Evolutionary conservation across 257 asterid genomes (phyloP), one percentile per base, ranked within the genome.

Genomic region (Gentiana straminea): DNA sequence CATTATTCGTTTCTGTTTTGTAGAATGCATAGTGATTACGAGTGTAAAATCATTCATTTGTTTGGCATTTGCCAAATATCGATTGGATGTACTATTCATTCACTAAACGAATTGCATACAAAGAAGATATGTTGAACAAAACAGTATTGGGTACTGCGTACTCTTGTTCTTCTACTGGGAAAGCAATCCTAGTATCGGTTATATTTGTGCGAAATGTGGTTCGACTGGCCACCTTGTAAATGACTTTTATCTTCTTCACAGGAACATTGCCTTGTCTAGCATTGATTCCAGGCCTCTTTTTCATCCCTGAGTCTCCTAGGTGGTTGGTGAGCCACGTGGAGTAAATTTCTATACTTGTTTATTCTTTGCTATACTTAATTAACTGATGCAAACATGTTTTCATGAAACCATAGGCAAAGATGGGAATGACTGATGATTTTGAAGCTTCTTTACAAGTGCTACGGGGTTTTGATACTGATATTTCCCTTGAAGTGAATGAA

Each of bases 381-480:
- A 49, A 50, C 63, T 78, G 58, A 73, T 11, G 54, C 63, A 49
- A 55, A 45, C 50, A 7, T 33, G 9, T 68, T 36, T 67, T 59
- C 24, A 33, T 34, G 67, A 61, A 69, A 67, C 65, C 54, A 43
- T 63, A 91, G 98, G 98, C 95, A 49, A 87, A 91, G 60, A 91
- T 87, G 96, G 98, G 98, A 52, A 77, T 84, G 86, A 84, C 80
- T 0, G 95, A 83, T 13, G 96, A 84, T 69, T 91, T 91, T 67
- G 96, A 91, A 73, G 84, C 90, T 60, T 91, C 98, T 58, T 78
- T 91, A 70, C 96, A 83, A 85, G 96, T 88, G 54, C 94, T 91
- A 44, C 82, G 95, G 32, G 96, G 98, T 54, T 87, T 87, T n/a
- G 95, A 91, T 66, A 70, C 96, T 7, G 98, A 91, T 79, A 87